Conservation (phyloP, 352 stramenopile genomes). For the Phytophthora pluvialis region DNA sequence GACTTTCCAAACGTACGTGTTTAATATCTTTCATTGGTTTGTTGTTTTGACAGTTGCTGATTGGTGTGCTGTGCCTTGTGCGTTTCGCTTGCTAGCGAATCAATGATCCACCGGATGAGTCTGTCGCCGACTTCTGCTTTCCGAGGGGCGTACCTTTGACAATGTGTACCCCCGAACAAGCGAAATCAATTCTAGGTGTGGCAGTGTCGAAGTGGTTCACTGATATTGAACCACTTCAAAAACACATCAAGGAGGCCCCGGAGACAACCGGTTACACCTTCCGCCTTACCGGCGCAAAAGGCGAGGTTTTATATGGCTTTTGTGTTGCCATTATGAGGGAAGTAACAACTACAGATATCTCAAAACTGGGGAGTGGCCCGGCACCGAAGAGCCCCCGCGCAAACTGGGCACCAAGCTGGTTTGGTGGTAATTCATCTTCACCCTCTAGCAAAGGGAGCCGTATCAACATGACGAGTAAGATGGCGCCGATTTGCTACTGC, state of each 20-base stretch:
- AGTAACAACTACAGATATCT: slow-evolving; percentile 24
- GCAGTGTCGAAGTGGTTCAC: slow-evolving; percentile 78
- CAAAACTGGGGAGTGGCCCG: neutral
- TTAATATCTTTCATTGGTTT: slow-evolving; percentile 9
- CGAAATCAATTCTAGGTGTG: slow-evolving; percentile 48
- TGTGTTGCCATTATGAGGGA: slow-evolving; percentile 74
- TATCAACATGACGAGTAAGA: slow-evolving; percentile 25
- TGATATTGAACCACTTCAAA: slow-evolving; percentile 62
- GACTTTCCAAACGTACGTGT: slow-evolving; percentile 66
- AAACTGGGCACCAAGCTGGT: slow-evolving; percentile 23
- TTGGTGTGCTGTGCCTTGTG: slow-evolving; percentile 2
- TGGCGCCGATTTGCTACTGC: slow-evolving; percentile 82
- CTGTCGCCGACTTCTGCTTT: slow-evolving; percentile 85
- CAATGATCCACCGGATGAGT: slow-evolving; percentile 49
- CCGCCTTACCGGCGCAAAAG: slow-evolving; percentile 83
- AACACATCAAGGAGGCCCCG: slow-evolving; percentile 67
- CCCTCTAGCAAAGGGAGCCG: slow-evolving; percentile 19
- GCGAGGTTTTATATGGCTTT: slow-evolving; percentile 82
- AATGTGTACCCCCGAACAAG: slow-evolving; percentile 64
- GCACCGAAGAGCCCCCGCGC: slow-evolving; percentile 26
- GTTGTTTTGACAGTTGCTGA: neutral
- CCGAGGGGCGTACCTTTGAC: slow-evolving; percentile 70
- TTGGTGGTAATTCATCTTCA: slow-evolving; percentile 20
- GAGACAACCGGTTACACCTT: slow-evolving; percentile 82
- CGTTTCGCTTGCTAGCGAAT: slow-evolving; percentile 28